Evolutionary conservation across 768 basidiomycete species (phyloP), one percentile per base, ranked within the genome.

Genomic region (Porphyrellus cyaneotinctus): DNA sequence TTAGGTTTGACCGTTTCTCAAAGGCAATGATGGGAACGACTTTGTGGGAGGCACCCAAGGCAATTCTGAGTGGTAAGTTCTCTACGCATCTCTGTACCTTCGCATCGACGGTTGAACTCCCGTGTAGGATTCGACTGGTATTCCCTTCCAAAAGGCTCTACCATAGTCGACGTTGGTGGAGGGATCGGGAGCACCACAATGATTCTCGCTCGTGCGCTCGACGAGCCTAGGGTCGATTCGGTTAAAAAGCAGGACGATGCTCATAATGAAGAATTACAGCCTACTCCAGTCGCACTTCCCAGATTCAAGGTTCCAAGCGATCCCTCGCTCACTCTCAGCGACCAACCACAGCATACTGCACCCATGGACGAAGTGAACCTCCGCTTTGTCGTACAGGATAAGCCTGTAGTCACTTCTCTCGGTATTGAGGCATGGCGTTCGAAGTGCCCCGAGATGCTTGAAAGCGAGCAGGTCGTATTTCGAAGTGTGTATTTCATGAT

Each of bases 11-110:
- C 56, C 73, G 87, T 32, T 90, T 90, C 59, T 87, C 85, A 28
- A 82, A 79, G 51, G 86, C 87, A 4, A 91, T 91, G 88, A 76
- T 76, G 7, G 86, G 84, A 18, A 85, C 87, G 6, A 78, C 75
- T 24, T 79, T 78, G 2, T 90, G 88, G 87, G 87, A 85, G 69
- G 77, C 72, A 2, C 83, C 83, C 15, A 79, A 79, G 17, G 82
- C 80, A 3, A 76, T 84, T 26, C 65, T 84, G 36, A 75, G 74
- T 54, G 81, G 84, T 80, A 49, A 18, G 74, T 49, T 43, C 12
- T 42, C n/a, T 28, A n/a, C 6, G 9, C 26, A 28, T 11, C 11
- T 43, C 30, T 11, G n/a, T 13, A 20, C 5, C 10, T 32, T 51
- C 32, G 3, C 18, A 41, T 33, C 17, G 22, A 47, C 14, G 8